Percentiles rank a stretch among this genome's conserved stretches.
These are phyloP conservation scores for Phoma sp. DNA, from an alignment of 2,329 filamentous ascomycete species.

Conservation along the genomic window DNA sequence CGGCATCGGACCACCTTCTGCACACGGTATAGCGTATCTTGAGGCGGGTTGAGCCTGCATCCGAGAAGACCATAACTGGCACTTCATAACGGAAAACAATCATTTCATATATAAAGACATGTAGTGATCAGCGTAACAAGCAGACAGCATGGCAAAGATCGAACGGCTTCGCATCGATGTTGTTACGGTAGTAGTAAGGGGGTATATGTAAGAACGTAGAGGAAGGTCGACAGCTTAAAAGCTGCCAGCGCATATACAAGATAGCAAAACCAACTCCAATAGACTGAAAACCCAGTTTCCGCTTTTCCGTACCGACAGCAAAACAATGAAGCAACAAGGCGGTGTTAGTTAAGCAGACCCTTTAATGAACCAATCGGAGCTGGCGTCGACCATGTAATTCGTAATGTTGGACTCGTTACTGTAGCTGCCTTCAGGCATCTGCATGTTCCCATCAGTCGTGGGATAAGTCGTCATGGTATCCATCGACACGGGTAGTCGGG, in stretches of 20 bases:
- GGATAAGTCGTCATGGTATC: slow-evolving; percentile 39
- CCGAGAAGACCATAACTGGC: background rate
- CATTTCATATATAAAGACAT: background rate
- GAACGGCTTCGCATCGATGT: background rate
- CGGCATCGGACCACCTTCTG: slow-evolving; percentile 12
- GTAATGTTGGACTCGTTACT: slow-evolving; percentile 77
- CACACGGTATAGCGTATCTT: background rate
- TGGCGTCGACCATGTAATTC: slow-evolving; percentile 77
- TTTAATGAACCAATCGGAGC: slow-evolving; percentile 72
- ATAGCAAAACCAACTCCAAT: background rate
- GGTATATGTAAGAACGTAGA: slow-evolving; percentile 17
- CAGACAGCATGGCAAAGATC: background rate
- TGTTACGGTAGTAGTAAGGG: slow-evolving; percentile 9
- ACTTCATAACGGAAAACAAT: background rate
- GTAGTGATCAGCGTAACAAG: background rate
- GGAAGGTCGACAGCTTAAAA: slow-evolving; percentile 2
- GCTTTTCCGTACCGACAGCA: background rate
- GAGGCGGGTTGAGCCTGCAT: background rate
- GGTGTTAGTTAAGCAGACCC: slow-evolving; percentile 19
- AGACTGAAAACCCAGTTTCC: background rate
- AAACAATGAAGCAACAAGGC: background rate
- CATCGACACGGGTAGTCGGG: slow-evolving; percentile 64
- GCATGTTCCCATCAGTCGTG: slow-evolving; percentile 36
- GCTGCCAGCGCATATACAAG: slow-evolving; percentile 4
- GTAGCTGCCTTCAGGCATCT: slow-evolving; percentile 33